These are phyloP conservation scores for Ogataea glucozyma DNA, from an alignment of 805 yeast genomes.

Conservation along the genomic window DNA sequence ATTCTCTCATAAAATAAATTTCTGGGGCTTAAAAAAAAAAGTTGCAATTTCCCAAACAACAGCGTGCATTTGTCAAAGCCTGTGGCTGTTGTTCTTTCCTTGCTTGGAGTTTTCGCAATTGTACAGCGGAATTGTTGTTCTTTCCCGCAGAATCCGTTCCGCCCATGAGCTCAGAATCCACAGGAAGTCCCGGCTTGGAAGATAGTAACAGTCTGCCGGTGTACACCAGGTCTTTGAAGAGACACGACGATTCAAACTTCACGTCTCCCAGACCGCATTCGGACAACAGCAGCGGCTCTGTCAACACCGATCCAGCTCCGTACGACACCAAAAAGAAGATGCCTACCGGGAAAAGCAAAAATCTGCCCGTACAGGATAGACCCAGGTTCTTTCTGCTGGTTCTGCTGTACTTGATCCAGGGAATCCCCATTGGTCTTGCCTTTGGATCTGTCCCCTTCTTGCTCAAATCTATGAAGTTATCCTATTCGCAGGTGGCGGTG, in stretches of 20 bases:
- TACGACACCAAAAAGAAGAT: background rate
- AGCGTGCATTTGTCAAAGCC: no score
- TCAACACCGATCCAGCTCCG: background rate
- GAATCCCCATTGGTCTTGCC: constrained; percentile 95
- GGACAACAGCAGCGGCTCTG: constrained; percentile 7
- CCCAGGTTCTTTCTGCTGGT: constrained; percentile 76
- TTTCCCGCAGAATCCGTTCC: no score
- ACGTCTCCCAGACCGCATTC: constrained; percentile 18
- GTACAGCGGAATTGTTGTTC: no score
- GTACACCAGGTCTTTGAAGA: constrained; percentile 21
- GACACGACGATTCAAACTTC: constrained; percentile 26
- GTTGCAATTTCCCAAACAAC: no score
- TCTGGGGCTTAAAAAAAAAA: no score
- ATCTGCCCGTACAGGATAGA: constrained; percentile 49
- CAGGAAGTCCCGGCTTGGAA: constrained; percentile 4
- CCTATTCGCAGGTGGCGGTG: constrained; percentile 87
- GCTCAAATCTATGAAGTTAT: constrained; percentile 69
- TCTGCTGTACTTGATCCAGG: constrained; percentile 80
- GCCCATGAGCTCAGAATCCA: constrained; percentile 1
- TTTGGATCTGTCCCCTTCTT: constrained; percentile 93
- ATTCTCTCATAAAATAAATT: no score
- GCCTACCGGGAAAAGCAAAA: constrained; percentile 4
- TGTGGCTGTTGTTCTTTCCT: no score
- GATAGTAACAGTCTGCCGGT: constrained; percentile 12
- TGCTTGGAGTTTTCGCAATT: no score